Evolutionary conservation across 2,329 filamentous ascomycete genomes (phyloP).

Genomic region (Fusarium anguioides): DNA sequence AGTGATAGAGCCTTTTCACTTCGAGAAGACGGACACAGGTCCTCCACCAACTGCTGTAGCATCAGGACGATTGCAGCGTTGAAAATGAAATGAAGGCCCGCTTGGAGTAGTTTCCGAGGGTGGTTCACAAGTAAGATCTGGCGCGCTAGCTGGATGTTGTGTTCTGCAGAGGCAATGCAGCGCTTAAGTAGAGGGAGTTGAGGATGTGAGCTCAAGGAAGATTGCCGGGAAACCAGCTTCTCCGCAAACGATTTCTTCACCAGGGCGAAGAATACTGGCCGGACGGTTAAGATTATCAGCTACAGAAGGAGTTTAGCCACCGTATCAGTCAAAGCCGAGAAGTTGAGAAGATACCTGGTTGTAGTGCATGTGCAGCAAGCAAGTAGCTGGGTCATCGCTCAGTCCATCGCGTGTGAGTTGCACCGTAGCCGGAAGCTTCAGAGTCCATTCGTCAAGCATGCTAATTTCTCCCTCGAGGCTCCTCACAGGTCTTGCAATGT

Average conservation of each 20-base stretch:
- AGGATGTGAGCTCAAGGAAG: slow-evolving; percentile 38
- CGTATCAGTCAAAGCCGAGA: neutral
- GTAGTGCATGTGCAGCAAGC: slow-evolving; percentile 61
- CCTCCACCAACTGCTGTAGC: slow-evolving; percentile 57
- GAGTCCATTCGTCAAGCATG: slow-evolving; percentile 57
- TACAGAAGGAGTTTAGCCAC: slow-evolving; percentile 5
- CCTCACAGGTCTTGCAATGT: slow-evolving; percentile 40
- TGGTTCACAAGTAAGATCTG: slow-evolving; percentile 53
- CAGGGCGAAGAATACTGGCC: slow-evolving; percentile 60
- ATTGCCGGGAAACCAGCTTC: slow-evolving; percentile 48
- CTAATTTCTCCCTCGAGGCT: slow-evolving; percentile 55
- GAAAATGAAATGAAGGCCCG: slow-evolving; percentile 61
- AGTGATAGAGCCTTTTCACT: slow-evolving; percentile 38
- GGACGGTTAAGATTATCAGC: slow-evolving; percentile 61
- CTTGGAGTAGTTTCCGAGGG: slow-evolving; percentile 56
- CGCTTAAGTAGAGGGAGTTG: slow-evolving; percentile 49
- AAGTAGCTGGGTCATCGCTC: slow-evolving; percentile 56
- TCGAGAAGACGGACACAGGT: slow-evolving; percentile 44
- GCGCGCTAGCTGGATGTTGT: slow-evolving; percentile 58
- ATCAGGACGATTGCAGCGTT: slow-evolving; percentile 62
- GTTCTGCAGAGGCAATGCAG: slow-evolving; percentile 58
- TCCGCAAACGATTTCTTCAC: slow-evolving; percentile 60
- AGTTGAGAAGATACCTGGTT: slow-evolving; percentile 50
- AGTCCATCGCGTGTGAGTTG: slow-evolving; percentile 51
- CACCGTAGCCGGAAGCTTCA: slow-evolving; percentile 52